These are phyloP conservation scores for Paxillus rubicundulus DNA, from an alignment of 768 basidiomycete genomes.

Conservation along the genomic window DNA sequence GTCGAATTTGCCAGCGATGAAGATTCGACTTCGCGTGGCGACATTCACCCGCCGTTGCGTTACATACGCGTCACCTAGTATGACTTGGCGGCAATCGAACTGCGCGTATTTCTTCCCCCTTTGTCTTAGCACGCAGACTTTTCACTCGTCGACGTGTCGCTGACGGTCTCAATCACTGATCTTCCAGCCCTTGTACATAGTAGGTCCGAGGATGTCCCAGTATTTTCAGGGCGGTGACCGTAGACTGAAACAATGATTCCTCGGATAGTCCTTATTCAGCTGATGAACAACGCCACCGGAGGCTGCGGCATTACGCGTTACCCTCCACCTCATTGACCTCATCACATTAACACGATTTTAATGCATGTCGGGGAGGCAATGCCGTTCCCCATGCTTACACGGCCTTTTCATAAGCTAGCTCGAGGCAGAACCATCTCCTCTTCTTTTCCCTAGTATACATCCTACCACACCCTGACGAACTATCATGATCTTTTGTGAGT, in stretches of 20 bases:
- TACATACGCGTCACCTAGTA: too few species aligned
- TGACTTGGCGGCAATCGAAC: background rate
- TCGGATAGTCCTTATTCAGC: conserved; percentile 8
- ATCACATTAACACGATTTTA: conserved; percentile 30
- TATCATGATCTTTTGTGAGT: conserved; percentile 30
- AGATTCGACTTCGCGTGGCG: background rate
- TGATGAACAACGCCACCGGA: conserved; percentile 10
- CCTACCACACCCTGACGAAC: conserved; percentile 14
- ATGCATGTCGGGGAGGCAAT: conserved; percentile 27
- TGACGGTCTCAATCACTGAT: too few species aligned
- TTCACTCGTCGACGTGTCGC: background rate
- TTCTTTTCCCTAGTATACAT: background rate
- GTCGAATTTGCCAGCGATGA: background rate
- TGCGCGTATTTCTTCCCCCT: conserved; percentile 1
- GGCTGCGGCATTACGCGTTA: conserved; percentile 16
- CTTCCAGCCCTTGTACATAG: conserved; percentile 2
- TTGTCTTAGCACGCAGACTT: background rate
- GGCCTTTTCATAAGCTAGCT: conserved; percentile 26
- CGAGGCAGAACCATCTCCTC: conserved; percentile 14
- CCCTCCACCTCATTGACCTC: conserved; percentile 24
- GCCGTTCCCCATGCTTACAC: conserved; percentile 15
- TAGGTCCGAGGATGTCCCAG: background rate
- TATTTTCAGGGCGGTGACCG: conserved; percentile 1
- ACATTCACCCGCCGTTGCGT: background rate
- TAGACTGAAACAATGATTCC: conserved; percentile 3